Percentiles rank a stretch among this genome's conserved stretches.
phyloP scores from a whole-genome alignment of 1,284 basidiomycete species.

The Ustanciosporium gigantosporum region DNA sequence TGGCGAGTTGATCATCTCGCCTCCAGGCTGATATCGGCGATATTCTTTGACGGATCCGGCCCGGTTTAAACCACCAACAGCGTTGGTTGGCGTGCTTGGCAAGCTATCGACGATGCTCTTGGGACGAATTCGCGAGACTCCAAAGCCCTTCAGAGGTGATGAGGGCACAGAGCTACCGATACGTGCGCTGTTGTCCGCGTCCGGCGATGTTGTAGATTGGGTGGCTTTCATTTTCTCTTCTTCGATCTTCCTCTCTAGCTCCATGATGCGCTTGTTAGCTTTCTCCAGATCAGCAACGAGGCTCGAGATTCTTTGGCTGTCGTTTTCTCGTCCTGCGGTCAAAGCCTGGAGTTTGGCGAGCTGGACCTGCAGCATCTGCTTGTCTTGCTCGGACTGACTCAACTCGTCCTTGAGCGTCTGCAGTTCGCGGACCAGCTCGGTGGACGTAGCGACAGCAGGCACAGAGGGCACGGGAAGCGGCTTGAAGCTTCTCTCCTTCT shows the following conservation, averaged over 20 bases:
- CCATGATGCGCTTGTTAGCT: conserved; percentile 6
- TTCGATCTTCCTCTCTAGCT: conserved; percentile 23
- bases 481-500: too few relatives aligned
- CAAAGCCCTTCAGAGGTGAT: conserved; percentile 16
- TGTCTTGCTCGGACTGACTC: conserved; percentile 17
- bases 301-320: background rate
- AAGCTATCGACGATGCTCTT: background rate
- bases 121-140: conserved; percentile 10
- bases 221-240: conserved; percentile 5
- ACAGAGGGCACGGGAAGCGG: too few relatives aligned
- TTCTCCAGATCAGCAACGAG: conserved; percentile 10
- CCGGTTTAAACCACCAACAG: conserved; percentile 8
- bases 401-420: conserved; percentile 15
- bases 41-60: conserved; percentile 51
- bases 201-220: conserved; percentile 10
- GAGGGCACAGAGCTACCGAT: conserved; percentile 10
- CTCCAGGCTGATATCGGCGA: conserved; percentile 14
- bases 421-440: too few relatives aligned
- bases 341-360: conserved; percentile 18
- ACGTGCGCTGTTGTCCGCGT: conserved; percentile 9
- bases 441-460: too few relatives aligned
- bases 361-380: conserved; percentile 7
- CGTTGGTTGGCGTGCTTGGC: background rate
- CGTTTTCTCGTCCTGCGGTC: conserved; percentile 5
- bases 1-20: background rate